Evolutionary conservation across 73 alveolate genomes (phyloP), one percentile per base, ranked within the genome.

Genomic region (Paramecium bursaria): DNA sequence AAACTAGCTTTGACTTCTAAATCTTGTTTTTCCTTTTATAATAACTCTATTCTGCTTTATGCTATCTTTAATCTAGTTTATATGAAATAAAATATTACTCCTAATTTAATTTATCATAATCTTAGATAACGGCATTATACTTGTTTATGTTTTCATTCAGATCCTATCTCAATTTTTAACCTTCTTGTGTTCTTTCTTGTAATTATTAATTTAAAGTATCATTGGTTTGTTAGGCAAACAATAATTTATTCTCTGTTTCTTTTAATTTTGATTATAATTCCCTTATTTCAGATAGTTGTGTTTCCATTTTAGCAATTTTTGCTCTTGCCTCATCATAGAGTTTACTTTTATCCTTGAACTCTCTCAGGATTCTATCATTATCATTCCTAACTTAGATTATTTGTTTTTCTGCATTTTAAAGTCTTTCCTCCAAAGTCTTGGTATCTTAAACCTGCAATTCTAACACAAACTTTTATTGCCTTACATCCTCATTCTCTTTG

Each of bases 291-390:
- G 79, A 21, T 11, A 44, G 54, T 60, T 60, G 35, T 1, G 79
- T 22, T 60, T 60, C 79, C 35, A 60, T 31, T 60, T 60, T 60
- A 60, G 48, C 17, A 13, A 60, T 60, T 60, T 33, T 60, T 60
- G 29, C 29, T 60, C 53, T 27, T 30, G 79, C 50, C 29, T 60
- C 79, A 60, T 60, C 79, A 30, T 30, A 60, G 13, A 15, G 17
- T 60, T 33, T 60, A 11, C 53, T 30, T n/a, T 60, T 60, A 4
- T 60, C 79, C 17, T 60, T 60, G 31, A 60, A 60, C 30, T 60
- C 79, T 31, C 79, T 60, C 15, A 60, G 35, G 4, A 60, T 60
- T 60, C 79, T 60, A 31, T 60, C 79, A 60, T 60, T 60, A 35
- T 60, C 79, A 60, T 60, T 60, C 35, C 79, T 60, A 14, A 60